Evolutionary conservation across 257 asterid species (phyloP), one percentile per base, ranked within the genome.

Genomic region (Eustoma russellianum): DNA sequence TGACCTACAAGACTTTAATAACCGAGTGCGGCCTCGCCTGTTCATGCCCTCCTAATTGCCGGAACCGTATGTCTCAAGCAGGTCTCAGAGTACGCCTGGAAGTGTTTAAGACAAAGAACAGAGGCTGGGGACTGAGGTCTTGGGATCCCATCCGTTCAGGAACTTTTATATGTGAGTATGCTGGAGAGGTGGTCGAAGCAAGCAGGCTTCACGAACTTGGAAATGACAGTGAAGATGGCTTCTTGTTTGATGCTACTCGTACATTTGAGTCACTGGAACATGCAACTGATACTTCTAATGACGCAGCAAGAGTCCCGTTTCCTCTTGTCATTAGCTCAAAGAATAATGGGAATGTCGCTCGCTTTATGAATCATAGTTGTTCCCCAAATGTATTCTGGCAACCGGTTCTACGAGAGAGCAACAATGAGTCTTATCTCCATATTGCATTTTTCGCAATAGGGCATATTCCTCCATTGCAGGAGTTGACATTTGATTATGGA

Each of bases 51-150:
- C 77, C 78, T 53, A 79, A 57, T 64, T 87, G 97, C 72, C 66
- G 94, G 57, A 85, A 75, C 64, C 77, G 98, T 35, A 64, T 79
- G 48, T 69, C 95, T 35, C 98, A 91, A 70, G 74, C 81, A 7
- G 90, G 95, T 28, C 47, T 79, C 41, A 91, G 77, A 64, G 73
- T 64, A 47, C 85, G 71, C 51, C 52, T 87, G 24, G 98, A 91
- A 75, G 94, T 91, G 69, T 91, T 91, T 46, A 91, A 77, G 75
- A 91, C 98, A 43, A 79, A 71, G 69, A 75, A 78, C 66, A 65
- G 76, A 70, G 97, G 97, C 17, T 91, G 98, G 98, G 98, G 98
- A 44, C 95, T 91, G 58, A 80, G 98, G 69, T 91, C 98, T 3
- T 91, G 93, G 95, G 97, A 91, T 62, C 84, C 95, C 17, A 87